Evolutionary conservation across 2,329 filamentous ascomycete species (phyloP).

Genomic region (Ophiocordyceps robertsii): DNA sequence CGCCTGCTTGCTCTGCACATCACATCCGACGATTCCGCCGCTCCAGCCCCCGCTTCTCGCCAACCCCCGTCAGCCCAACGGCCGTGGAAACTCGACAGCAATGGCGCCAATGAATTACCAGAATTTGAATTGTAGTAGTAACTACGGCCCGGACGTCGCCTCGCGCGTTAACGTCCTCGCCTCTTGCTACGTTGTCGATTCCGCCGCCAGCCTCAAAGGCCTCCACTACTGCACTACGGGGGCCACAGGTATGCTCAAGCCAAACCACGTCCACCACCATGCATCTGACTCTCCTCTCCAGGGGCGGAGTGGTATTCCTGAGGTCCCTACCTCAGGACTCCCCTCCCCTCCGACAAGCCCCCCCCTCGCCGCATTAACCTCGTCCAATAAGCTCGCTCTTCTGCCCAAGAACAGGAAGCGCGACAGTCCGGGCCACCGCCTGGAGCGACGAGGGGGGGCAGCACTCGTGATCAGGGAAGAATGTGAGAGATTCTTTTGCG

Average conservation of each 20-base stretch:
- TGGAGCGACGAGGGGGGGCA: conserved; percentile 70
- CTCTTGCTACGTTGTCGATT: conserved; percentile 79
- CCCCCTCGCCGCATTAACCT: conserved; percentile 66
- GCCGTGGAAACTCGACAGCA: conserved; percentile 15
- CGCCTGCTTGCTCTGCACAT: not conserved
- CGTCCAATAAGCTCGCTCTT: conserved; percentile 53
- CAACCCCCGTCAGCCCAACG: conserved; percentile 3
- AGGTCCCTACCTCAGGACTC: conserved; percentile 74
- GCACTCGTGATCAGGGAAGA: conserved; percentile 94
- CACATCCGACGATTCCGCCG: not conserved
- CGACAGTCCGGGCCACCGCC: conserved; percentile 26
- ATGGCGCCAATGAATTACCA: conserved; percentile 61
- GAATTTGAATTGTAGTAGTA: conserved; percentile 58
- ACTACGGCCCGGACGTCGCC: conserved; percentile 57
- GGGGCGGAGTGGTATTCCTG: conserved; percentile 91
- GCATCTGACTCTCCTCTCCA: conserved; percentile 16
- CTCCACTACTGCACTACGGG: conserved; percentile 94
- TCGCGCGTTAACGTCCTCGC: conserved; percentile 67
- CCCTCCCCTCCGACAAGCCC: conserved; percentile 79
- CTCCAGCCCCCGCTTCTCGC: not conserved
- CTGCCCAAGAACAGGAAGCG: conserved; percentile 40
- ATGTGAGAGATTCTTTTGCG: conserved; percentile 99
- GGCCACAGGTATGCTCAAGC: conserved; percentile 50
- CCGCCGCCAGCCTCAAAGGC: conserved; percentile 58
- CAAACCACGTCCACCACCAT: not conserved